phyloP scores from a whole-genome alignment of 106 monocot species.

The Dioscorea alata region DNA sequence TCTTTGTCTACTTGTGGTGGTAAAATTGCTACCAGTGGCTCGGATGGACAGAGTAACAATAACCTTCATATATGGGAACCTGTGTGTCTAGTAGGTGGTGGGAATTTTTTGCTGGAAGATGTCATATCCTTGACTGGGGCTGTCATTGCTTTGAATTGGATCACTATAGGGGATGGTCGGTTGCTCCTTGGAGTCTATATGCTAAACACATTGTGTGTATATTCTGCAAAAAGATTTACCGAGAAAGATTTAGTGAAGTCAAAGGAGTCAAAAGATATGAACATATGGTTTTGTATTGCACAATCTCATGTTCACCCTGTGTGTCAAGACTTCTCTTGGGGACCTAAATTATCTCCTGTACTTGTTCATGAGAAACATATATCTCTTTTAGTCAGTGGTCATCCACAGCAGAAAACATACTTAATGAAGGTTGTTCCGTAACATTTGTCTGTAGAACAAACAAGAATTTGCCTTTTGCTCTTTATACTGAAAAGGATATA shows the following conservation, averaged over 20 bases:
- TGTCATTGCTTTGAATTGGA: slow-evolving; percentile 62
- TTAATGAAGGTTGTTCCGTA: slow-evolving; percentile 6
- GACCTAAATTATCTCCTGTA: slow-evolving; percentile 55
- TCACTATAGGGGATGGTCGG: slow-evolving; percentile 71
- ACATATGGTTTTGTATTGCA: slow-evolving; percentile 67
- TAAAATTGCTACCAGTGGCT: slow-evolving; percentile 63
- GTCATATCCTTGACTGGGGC: slow-evolving; percentile 35
- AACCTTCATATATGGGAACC: slow-evolving; percentile 78
- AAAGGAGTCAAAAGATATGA: slow-evolving; percentile 17
- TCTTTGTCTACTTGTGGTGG: slow-evolving; percentile 60
- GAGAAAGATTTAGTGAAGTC: slow-evolving; percentile 19
- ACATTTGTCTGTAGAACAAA: neutral
- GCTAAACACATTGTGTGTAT: slow-evolving; percentile 63
- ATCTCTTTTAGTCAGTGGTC: slow-evolving; percentile 66
- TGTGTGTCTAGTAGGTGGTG: slow-evolving; percentile 43
- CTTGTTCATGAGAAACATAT: slow-evolving; percentile 80
- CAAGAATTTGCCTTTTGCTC: slow-evolving; percentile 18
- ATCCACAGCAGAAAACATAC: slow-evolving; percentile 17
- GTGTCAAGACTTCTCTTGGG: slow-evolving; percentile 70
- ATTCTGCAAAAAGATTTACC: slow-evolving; percentile 45
- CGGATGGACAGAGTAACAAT: slow-evolving; percentile 17
- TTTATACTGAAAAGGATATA: slow-evolving; percentile 7
- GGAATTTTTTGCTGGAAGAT: slow-evolving; percentile 77
- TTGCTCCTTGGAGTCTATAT: slow-evolving; percentile 73
- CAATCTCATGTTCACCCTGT: slow-evolving; percentile 24